Evolutionary conservation across 164 flowering plant species (phyloP).

Genomic region (Aristolochia californica): DNA sequence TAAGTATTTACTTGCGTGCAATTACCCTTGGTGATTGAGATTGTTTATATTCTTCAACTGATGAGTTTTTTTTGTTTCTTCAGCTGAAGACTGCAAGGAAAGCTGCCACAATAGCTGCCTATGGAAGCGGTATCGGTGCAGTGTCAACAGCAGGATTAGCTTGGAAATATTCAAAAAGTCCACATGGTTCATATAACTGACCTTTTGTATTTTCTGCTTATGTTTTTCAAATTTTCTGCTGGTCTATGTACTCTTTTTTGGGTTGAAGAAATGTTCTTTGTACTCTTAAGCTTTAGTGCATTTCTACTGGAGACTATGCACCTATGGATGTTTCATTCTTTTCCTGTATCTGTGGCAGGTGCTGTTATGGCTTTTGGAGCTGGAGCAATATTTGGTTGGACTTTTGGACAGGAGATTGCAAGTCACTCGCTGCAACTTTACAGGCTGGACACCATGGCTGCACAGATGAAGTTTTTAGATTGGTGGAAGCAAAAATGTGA

Average conservation of each 20-base stretch:
- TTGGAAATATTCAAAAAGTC: slow-evolving; percentile 88
- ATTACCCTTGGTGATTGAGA: no score
- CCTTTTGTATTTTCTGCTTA: not conserved
- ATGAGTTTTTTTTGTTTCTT: slow-evolving; percentile 2
- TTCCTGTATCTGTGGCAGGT: slow-evolving; percentile 32
- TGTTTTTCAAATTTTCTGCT: not conserved
- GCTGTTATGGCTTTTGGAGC: slow-evolving; percentile 54
- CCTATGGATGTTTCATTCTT: not conserved
- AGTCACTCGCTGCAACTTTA: slow-evolving; percentile 63
- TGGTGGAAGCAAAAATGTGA: slow-evolving; percentile 61
- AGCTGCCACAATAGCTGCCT: slow-evolving; percentile 40
- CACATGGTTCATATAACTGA: slow-evolving; percentile 59
- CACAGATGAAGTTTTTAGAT: slow-evolving; percentile 73
- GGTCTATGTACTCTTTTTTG: not conserved
- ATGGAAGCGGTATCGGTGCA: slow-evolving; percentile 71
- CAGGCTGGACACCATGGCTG: slow-evolving; percentile 59
- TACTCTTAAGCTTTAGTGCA: no score
- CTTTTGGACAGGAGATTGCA: slow-evolving; percentile 69
- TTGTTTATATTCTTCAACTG: no score
- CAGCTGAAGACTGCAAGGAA: slow-evolving; percentile 74
- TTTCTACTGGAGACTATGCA: not conserved
- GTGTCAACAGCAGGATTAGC: slow-evolving; percentile 55
- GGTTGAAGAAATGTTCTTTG: not conserved
- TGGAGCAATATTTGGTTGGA: slow-evolving; percentile 72
- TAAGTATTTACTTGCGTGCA: no score